A percentile compares a stretch with the other conserved stretches of the same genome.
Conservation (phyloP, 2,329 filamentous ascomycete species). For the Ceratocystis albifundus region DNA sequence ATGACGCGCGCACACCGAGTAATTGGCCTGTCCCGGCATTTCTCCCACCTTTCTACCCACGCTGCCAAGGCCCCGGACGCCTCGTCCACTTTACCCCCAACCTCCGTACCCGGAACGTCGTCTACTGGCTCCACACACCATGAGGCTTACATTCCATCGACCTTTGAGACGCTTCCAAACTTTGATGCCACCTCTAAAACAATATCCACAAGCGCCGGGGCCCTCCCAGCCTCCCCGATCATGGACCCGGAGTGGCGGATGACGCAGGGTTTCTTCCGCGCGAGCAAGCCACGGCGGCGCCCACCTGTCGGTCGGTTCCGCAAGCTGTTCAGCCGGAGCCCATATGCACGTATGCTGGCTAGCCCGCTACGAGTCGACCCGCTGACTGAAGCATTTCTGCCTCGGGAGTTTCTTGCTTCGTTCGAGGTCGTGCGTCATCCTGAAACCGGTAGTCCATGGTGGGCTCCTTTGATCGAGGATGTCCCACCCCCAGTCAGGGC, state of each 20-base stretch:
- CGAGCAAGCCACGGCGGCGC: constrained; percentile 27
- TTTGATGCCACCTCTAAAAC: constrained; percentile 35
- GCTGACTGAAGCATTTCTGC: constrained; percentile 40
- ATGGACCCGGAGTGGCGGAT: constrained; percentile 42
- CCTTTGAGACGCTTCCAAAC: constrained; percentile 15
- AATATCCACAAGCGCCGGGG: constrained; percentile 36
- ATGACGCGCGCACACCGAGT: neutral
- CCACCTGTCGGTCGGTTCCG: constrained; percentile 39
- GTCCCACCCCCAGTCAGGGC: neutral
- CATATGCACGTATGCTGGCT: constrained; percentile 53
- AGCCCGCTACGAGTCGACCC: constrained; percentile 47
- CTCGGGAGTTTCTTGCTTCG: constrained; percentile 51
- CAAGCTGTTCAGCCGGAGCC: constrained; percentile 47
- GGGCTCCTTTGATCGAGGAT: constrained; percentile 35
- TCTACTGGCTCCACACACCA: neutral
- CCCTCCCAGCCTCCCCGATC: constrained; percentile 43
- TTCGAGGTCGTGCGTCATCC: constrained; percentile 48
- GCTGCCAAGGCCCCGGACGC: neutral
- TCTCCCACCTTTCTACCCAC: neutral
- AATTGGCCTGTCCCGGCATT: neutral
- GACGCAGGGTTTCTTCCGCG: constrained; percentile 35
- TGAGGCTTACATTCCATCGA: constrained; percentile 11
- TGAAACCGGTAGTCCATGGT: constrained; percentile 42
- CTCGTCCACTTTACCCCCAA: neutral
- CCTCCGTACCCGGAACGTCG: neutral